phyloP scores from a whole-genome alignment of 257 asterid genomes.

The Asclepias syriaca region DNA sequence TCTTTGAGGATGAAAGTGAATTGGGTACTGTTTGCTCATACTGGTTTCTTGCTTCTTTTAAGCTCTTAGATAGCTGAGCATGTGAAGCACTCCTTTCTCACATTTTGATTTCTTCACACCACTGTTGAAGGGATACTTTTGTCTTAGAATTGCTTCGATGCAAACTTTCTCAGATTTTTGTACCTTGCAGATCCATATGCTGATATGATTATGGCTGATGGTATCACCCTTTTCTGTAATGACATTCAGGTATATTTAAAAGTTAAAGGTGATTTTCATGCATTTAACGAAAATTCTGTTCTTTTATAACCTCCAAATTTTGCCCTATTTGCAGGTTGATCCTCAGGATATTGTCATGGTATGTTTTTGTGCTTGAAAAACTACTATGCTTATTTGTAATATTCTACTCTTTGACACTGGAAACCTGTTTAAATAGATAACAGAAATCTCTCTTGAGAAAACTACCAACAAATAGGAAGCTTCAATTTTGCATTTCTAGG shows the following conservation, averaged over 20 bases:
- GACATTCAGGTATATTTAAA: constrained; percentile 36
- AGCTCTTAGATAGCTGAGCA: background rate
- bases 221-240: constrained; percentile 41
- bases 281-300: background rate
- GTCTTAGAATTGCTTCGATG: background rate
- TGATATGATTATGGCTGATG: constrained; percentile 54
- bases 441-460: background rate
- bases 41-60: background rate
- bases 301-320: background rate
- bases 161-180: constrained; percentile 7
- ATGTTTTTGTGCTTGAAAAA: constrained; percentile 23
- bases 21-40: background rate
- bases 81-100: background rate
- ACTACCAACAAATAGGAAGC: background rate
- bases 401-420: background rate
- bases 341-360: constrained; percentile 97
- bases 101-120: background rate
- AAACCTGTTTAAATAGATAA: background rate
- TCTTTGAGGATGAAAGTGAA: background rate
- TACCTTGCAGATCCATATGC: constrained; percentile 32
- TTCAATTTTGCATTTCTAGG: background rate
- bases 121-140: background rate
- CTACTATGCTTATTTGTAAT: background rate
- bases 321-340: constrained; percentile 63
- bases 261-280: background rate